Evolutionary conservation across 192 early-diverging fungal genomes (phyloP).

Genomic region (Dimargaris xerosporica): DNA sequence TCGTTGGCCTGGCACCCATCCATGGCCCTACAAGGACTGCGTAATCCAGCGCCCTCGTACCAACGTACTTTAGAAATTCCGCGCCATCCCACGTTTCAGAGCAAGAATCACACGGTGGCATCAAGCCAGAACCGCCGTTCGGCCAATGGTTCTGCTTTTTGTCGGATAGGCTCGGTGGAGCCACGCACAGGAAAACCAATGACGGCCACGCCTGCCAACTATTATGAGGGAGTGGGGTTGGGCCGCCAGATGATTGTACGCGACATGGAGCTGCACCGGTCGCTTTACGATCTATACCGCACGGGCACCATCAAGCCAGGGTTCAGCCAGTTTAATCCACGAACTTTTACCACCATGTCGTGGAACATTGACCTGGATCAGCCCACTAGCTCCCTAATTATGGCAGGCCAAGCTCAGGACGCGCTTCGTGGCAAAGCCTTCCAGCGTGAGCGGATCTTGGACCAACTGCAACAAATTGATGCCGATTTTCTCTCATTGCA

Average conservation of each 20-base stretch:
- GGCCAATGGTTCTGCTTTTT: not conserved
- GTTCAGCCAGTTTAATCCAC: not conserved
- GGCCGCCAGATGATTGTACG: slow-evolving; percentile 8
- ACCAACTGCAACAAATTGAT: slow-evolving; percentile 6
- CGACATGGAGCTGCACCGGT: slow-evolving; percentile 1
- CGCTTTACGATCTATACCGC: slow-evolving; percentile 3
- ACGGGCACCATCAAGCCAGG: not conserved
- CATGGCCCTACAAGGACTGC: not conserved
- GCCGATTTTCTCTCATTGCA: slow-evolving; percentile 6
- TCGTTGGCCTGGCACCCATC: not conserved
- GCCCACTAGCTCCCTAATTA: not conserved
- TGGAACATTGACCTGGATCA: slow-evolving; percentile 3
- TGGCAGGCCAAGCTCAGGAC: not conserved
- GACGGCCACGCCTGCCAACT: not conserved
- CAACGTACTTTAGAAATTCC: not conserved
- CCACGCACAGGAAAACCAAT: too few species aligned
- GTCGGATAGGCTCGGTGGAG: not conserved
- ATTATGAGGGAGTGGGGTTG: not conserved
- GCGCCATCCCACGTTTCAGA: slow-evolving; percentile 9
- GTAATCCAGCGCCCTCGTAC: not conserved
- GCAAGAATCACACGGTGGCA: not conserved
- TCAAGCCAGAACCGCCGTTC: not conserved
- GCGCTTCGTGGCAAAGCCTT: not conserved
- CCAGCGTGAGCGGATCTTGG: not conserved
- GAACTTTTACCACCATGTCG: slow-evolving; percentile 6